phyloP scores from a whole-genome alignment of 441 rosid genomes.

The Arabidopsis hybrid region DNA sequence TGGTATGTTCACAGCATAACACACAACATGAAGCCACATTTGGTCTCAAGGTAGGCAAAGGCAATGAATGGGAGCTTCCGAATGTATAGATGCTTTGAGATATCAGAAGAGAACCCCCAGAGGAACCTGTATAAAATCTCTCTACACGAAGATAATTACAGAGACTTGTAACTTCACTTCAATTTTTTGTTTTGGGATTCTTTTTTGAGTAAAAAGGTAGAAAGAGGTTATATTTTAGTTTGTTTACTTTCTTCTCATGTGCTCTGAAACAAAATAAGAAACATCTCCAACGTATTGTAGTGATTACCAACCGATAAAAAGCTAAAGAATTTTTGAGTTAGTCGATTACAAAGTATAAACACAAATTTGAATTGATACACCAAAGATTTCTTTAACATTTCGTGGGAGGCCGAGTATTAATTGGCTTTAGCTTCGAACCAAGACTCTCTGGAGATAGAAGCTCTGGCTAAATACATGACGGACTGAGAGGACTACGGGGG shows the following conservation, averaged over 20 bases:
- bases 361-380: conserved; percentile 19
- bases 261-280: too few relatives aligned
- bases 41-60: conserved; percentile 38
- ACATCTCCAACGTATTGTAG: conserved; percentile 3
- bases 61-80: conserved; percentile 33
- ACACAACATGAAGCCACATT: conserved; percentile 29
- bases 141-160: conserved; percentile 42
- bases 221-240: conserved; percentile 31
- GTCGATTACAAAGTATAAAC: conserved; percentile 34
- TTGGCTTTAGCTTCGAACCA: conserved; percentile 81
- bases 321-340: conserved; percentile 16
- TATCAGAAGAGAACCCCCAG: conserved; percentile 12
- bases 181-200: conserved; percentile 19
- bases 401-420: conserved; percentile 63
- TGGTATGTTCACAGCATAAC: conserved; percentile 17
- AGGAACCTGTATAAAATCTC: conserved; percentile 39
- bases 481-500: conserved; percentile 75
- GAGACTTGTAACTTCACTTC: conserved; percentile 38
- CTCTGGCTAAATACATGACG: conserved; percentile 77
- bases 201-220: conserved; percentile 31
- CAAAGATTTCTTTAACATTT: conserved; percentile 34
- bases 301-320: conserved; percentile 22
- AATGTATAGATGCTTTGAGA: conserved; percentile 41
- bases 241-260: not conserved
- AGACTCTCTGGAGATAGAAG: conserved; percentile 84